These are phyloP conservation scores for Porogramme epimiltina DNA, from an alignment of 1,284 basidiomycete genomes.

Conservation along the genomic window DNA sequence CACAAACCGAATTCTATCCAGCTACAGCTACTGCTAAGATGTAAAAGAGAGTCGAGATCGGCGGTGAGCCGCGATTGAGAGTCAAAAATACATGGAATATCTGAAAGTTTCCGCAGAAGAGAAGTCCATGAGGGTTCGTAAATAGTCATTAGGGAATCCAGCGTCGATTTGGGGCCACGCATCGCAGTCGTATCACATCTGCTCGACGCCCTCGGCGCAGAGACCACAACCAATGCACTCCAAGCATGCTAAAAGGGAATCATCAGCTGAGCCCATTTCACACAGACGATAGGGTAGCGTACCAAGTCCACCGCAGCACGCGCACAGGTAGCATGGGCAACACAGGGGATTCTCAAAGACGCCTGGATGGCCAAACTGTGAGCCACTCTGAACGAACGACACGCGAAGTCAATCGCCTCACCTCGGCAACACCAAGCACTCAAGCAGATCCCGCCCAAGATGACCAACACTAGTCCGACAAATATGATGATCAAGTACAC, in stretches of 20 bases:
- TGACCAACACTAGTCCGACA: constrained; percentile 21
- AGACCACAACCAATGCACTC: constrained; percentile 24
- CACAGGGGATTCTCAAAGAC: constrained; percentile 23
- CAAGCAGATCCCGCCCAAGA: constrained; percentile 18
- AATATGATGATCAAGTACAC: constrained; percentile 23
- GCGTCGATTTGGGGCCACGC: neutral
- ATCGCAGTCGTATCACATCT: constrained; percentile 16
- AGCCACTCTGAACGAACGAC: too few species aligned
- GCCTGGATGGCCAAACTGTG: too few species aligned
- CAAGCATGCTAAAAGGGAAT: constrained; percentile 18
- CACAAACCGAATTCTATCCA: too few species aligned
- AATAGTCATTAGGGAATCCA: neutral
- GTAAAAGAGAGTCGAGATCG: too few species aligned
- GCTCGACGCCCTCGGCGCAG: constrained; percentile 21
- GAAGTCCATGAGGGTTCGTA: neutral
- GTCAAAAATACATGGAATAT: too few species aligned
- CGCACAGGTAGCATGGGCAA: constrained; percentile 25
- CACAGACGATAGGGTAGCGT: neutral
- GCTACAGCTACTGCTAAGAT: too few species aligned
- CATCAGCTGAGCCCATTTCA: neutral
- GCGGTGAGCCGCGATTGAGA: too few species aligned
- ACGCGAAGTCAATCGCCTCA: too few species aligned
- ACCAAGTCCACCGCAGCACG: constrained; percentile 25
- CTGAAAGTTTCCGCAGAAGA: too few species aligned
- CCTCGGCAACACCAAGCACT: constrained; percentile 25